Conservation (phyloP, 1,284 basidiomycete genomes). For the Ceraceosorus bombacis region DNA sequence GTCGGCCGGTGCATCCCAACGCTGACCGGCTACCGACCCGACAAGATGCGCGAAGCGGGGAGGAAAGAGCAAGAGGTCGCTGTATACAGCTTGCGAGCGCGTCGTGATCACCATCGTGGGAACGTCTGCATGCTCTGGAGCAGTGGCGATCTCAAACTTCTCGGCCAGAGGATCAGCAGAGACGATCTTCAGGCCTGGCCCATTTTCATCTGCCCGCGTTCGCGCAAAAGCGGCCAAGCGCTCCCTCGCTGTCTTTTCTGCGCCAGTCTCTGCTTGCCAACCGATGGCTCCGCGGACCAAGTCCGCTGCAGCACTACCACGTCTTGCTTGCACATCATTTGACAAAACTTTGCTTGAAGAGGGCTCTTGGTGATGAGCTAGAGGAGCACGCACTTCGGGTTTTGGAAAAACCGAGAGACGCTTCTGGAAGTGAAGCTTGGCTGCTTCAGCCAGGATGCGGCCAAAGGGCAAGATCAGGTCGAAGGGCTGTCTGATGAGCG, state of each 20-base stretch:
- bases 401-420: constrained; percentile 60
- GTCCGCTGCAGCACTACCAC: not conserved
- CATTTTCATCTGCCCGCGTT: not conserved
- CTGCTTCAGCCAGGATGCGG: constrained; percentile 63
- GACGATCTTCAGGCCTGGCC: not conserved
- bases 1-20: not conserved
- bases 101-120: not conserved
- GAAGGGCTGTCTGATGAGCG: constrained; percentile 55
- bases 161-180: not conserved
- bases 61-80: not conserved
- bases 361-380: not conserved
- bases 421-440: constrained; percentile 61
- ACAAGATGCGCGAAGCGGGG: not conserved
- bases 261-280: not conserved
- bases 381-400: constrained; percentile 52
- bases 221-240: not conserved
- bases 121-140: not conserved
- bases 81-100: not conserved
- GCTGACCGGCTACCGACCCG: not conserved
- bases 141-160: not conserved
- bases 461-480: constrained; percentile 58
- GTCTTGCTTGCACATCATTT: not conserved
- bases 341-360: not conserved
- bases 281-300: not conserved
- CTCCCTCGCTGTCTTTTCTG: not conserved